Evolutionary conservation across 495 filamentous ascomycete species (phyloP).

Genomic region (Aspergillus kassunensis): DNA sequence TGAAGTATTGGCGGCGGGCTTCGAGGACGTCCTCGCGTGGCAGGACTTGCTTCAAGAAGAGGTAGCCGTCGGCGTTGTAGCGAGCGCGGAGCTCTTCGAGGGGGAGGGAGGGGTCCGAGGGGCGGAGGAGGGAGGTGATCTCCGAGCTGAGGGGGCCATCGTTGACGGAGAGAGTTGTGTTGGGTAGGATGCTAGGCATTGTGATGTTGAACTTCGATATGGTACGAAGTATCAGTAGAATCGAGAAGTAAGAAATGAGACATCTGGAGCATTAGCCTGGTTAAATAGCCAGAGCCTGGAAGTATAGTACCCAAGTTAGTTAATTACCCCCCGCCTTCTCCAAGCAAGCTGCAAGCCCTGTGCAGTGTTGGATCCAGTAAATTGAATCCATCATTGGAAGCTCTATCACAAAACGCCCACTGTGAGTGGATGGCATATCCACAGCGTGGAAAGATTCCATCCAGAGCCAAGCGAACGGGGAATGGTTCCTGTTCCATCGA

Average conservation of each 20-base stretch:
- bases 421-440: not conserved
- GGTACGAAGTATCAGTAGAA: not conserved
- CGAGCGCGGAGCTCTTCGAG: slow-evolving; percentile 47
- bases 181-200: slow-evolving; percentile 30
- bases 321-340: slow-evolving; percentile 6
- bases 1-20: slow-evolving; percentile 55
- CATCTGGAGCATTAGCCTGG: not conserved
- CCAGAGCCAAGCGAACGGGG: not conserved
- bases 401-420: not conserved
- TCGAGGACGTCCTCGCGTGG: slow-evolving; percentile 54
- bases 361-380: not conserved
- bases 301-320: not conserved
- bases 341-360: not conserved
- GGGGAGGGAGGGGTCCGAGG: slow-evolving; percentile 34
- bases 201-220: slow-evolving; percentile 6
- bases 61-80: slow-evolving; percentile 55
- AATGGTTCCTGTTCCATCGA: not conserved
- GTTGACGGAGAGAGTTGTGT: slow-evolving; percentile 42
- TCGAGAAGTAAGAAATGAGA: not conserved
- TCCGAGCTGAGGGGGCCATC: slow-evolving; percentile 51
- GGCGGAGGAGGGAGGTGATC: slow-evolving; percentile 41
- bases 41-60: slow-evolving; percentile 57
- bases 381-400: not conserved
- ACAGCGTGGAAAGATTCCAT: slow-evolving; percentile 16
- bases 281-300: not conserved